Conservation (phyloP, 2,329 filamentous ascomycete species). For the Leptographium radiaticola region DNA sequence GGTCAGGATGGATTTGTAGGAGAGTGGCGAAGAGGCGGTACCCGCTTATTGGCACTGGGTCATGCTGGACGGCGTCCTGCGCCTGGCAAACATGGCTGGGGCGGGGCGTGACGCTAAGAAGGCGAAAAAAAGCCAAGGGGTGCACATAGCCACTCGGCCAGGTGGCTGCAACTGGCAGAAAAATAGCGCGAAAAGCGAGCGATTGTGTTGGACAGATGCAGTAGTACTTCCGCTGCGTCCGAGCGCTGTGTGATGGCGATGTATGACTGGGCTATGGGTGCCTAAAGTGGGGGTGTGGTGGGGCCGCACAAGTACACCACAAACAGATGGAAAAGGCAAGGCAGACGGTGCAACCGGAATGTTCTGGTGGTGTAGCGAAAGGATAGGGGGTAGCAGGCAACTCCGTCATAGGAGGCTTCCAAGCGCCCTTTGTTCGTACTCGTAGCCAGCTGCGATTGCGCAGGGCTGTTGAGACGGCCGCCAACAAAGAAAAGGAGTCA, state of each 20-base stretch:
- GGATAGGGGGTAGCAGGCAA: too few relatives aligned
- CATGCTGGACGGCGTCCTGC: constrained; percentile 3
- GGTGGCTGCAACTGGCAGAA: constrained; percentile 21
- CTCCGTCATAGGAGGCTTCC: neutral
- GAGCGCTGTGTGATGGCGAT: neutral
- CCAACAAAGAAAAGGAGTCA: neutral
- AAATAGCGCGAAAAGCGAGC: neutral
- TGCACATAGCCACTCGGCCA: constrained; percentile 12
- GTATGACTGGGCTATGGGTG: constrained; percentile 12
- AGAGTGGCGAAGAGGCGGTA: constrained; percentile 8
- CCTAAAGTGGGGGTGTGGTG: constrained; percentile 18
- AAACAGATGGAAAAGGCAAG: constrained; percentile 3
- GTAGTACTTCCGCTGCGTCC: constrained; percentile 17
- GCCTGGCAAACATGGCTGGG: constrained; percentile 6
- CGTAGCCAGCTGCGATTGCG: neutral
- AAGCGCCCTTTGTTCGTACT: neutral
- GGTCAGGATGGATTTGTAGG: neutral
- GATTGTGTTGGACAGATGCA: constrained; percentile 7
- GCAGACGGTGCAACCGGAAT: neutral
- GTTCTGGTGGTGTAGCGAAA: neutral
- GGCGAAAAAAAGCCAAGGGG: constrained; percentile 2
- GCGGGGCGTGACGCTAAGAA: constrained; percentile 10
- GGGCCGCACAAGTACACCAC: constrained; percentile 11
- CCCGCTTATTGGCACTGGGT: constrained; percentile 9
- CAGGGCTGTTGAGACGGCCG: neutral